phyloP scores from a whole-genome alignment of 164 flowering plant genomes.

The Vitis cinerea region DNA sequence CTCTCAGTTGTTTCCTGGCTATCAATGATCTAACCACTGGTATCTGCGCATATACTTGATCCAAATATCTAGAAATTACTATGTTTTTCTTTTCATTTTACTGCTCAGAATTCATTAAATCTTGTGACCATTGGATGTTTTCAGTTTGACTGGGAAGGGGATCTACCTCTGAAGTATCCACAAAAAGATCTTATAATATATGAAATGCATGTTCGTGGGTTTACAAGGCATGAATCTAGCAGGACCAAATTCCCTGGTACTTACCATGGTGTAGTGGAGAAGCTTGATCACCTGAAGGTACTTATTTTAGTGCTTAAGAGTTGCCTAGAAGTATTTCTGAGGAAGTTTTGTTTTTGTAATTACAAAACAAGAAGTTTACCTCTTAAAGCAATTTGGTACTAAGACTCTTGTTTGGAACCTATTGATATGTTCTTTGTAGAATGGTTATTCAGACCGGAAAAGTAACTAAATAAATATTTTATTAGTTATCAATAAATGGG shows the following conservation, averaged over 20 bases:
- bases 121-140: slow-evolving; percentile 14
- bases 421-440: too few species aligned
- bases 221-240: slow-evolving; percentile 91
- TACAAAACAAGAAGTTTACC: not conserved
- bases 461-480: too few species aligned
- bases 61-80: too few species aligned
- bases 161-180: slow-evolving; percentile 65
- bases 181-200: slow-evolving; percentile 83
- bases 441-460: too few species aligned
- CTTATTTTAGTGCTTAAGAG: not conserved
- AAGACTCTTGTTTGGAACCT: not conserved
- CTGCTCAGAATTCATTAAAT: not conserved
- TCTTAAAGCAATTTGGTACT: not conserved
- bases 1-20: too few species aligned
- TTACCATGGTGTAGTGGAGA: slow-evolving; percentile 84
- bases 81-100: too few species aligned
- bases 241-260: slow-evolving; percentile 70
- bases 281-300: slow-evolving; percentile 92
- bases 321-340: not conserved
- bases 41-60: too few species aligned
- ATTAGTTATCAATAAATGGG: too few species aligned
- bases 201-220: slow-evolving; percentile 98
- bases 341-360: not conserved
- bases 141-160: slow-evolving; percentile 99
- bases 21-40: too few species aligned